These are phyloP conservation scores for Colletotrichum sojae DNA, from an alignment of 2,329 filamentous ascomycete genomes.

Conservation along the genomic window DNA sequence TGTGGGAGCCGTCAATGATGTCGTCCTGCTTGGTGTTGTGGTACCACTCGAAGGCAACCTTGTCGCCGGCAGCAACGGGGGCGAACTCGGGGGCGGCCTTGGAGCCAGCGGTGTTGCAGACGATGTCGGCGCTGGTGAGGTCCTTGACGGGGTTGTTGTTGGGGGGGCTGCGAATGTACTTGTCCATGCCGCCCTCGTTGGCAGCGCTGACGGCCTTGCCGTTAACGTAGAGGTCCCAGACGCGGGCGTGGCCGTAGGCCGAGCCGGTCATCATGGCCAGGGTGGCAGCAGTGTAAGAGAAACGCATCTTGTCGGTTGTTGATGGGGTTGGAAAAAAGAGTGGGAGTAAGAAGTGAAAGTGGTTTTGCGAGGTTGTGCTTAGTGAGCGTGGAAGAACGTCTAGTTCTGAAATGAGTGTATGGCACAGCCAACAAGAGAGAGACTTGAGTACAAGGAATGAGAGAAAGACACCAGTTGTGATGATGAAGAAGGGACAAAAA, in stretches of 20 bases:
- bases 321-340: slow-evolving; percentile 1
- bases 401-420: slow-evolving; percentile 40
- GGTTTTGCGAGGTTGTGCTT: slow-evolving; percentile 34
- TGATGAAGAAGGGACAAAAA: slow-evolving; percentile 18
- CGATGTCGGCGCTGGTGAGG: slow-evolving; percentile 56
- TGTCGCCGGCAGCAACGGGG: slow-evolving; percentile 62
- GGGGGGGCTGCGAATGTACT: slow-evolving; percentile 61
- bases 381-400: slow-evolving; percentile 40
- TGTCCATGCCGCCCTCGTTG: slow-evolving; percentile 52
- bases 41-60: slow-evolving; percentile 64
- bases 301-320: slow-evolving; percentile 51
- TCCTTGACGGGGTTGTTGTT: slow-evolving; percentile 62
- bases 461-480: slow-evolving; percentile 41
- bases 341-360: slow-evolving; percentile 32
- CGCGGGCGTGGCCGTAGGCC: slow-evolving; percentile 61
- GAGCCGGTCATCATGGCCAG: slow-evolving; percentile 52
- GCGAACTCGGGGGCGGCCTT: slow-evolving; percentile 56
- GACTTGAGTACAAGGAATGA: slow-evolving; percentile 36
- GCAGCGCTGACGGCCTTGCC: slow-evolving; percentile 49
- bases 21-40: slow-evolving; percentile 65
- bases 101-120: slow-evolving; percentile 60
- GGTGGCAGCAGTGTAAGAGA: slow-evolving; percentile 45
- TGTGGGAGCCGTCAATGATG: slow-evolving; percentile 67
- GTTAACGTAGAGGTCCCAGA: slow-evolving; percentile 64
- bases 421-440: slow-evolving; percentile 41